Evolutionary conservation across 2,329 filamentous ascomycete species (phyloP), one percentile per base, ranked within the genome.

Genomic region (Xylaria sp.): DNA sequence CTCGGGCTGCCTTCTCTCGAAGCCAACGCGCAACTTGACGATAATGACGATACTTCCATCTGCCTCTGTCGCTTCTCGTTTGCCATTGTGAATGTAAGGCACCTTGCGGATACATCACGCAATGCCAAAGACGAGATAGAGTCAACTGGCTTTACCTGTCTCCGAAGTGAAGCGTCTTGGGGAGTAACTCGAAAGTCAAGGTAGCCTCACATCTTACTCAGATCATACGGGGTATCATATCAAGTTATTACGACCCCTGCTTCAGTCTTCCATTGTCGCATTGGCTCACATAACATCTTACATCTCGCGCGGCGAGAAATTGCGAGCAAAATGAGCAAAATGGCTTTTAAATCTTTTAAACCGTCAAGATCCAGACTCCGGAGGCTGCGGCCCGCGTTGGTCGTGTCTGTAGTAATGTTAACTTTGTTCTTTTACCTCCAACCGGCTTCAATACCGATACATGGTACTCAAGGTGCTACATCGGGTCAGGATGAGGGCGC

Each of bases 361-460:
- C 21, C 60, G 32, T 69, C 68, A 42, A 69, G 63, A 47, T 54
- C 68, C 23, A 68, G 63, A 44, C 53, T 64, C 23, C 70, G 70
- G 13, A 63, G 62, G 55, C 65, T 67, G 18, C 62, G 70, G 62
- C 65, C 65, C 42, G 64, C 55, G 37, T 5, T 70, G 10, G 27
- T 71, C 57, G 5, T 66, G 16, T 48, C 62, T 47, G 37, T 58
- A 23, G 25, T 70, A 18, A 4, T 70, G 60, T 58, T 70, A 23
- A 51, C 48, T 27, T 16, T 69, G 21, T 69, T 63, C 18, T 32
- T 69, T 32, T 71, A 68, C 42, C 48, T 69, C 10, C 54, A 40
- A 13, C 54, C 48, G 48, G 25, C 59, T 23, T 68, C 61, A 55
- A 25, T 53, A 51, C 54, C 55, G 12, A 9, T 25, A 48, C n/a